Base-by-base conservation (phyloP, 768 basidiomycete genomes). In the Suillus bovinus region DNA sequence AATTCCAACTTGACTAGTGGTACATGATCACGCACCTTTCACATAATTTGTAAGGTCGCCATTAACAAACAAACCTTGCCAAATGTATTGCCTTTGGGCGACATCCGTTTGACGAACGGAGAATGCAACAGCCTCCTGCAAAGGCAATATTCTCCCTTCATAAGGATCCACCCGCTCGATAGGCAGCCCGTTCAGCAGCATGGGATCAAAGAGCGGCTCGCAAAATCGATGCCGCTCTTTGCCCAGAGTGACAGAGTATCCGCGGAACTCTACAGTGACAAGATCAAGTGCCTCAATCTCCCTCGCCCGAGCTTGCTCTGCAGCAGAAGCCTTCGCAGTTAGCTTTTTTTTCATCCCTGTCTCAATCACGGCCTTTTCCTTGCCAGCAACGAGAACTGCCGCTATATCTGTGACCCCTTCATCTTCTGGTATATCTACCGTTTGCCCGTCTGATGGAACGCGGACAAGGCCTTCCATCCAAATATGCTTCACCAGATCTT, bases 401-500 rank as follows among this genome's bases (percentile, higher is more conserved):
- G 94, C 94, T 62, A 96, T 93, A 71, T 96, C 92, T 20, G 91
- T 92, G 29, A 93, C 79, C 4, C 92, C 94, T 64, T 94, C 94
- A 61, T 94, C 93, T 63, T 93, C 93, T 17, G 78, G 78, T 39
- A 77, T 58, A 64, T 78, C 77, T 8, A 82, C 84, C 3, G 85
- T 87, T 72, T 91, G 90, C 41, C 90, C 90, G 59, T 86, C 85
- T 22, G 89, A 87, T 7, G 90, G 87, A 9, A 91, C 86, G 58
- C 88, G 90, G 63, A 91, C 79, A 33, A 88, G 80, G 7, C 86
- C 89, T 3, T 86, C 88, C 47, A 74, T 73, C 80, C 84, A 86
- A 20, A 93, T 76, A 60, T 87, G 81, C 56, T 81, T 77, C 14
- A 86, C 87, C n/a, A 93, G 82, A 16, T 86, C 85, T 7, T 88